Base-by-base conservation (phyloP, 106 monocot species). In the Dendrobium nobile region DNA sequence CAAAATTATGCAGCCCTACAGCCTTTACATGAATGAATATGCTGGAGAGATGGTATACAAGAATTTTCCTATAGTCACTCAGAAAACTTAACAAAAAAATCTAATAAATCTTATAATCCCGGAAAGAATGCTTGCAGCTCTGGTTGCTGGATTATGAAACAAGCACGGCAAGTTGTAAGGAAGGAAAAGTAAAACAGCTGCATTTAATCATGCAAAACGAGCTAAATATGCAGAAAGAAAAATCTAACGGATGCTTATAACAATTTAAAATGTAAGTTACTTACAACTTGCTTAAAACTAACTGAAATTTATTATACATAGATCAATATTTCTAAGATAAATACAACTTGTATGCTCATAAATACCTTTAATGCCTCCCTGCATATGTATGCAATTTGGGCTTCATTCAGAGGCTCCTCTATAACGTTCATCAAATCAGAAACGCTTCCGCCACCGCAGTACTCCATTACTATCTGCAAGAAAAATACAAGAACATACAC, bases 391-490 rank as follows among this genome's bases (percentile, higher is more conserved):
- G 99, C 99, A 67, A 99, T 99, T 83, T 99, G 99, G 56, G 91
- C 85, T 86, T 99, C 99, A 24, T 85, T 91, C 65, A 99, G 79
- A 45, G 93, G 82, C 79, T 99, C 99, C 73, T 95, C 99, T 75
- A 88, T 99, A 26, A 87, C 82, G 84, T 77, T 87, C 89, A 99
- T 99, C 87, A 99, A 84, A 77, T 99, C 99, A 84, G 99, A 91
- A 86, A 95, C 93, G 78, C 99, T 99, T 77, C 99, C 99, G 28
- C 99, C 95, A 79, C 99, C 99, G 80, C 99, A 99, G 80, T 99
- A 99, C 80, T 99, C 99, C 99, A 99, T 99, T 70, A 99, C 88
- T 87, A 99, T 99, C 99, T 99, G 93, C 54, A 78, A 87, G n/a
- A 44, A 87, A 77, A 78, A 41, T 37, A 47, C 78, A 70, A 22